Base-by-base conservation (phyloP, 2,329 filamentous ascomycete genomes). In the Metarhizium humberi region DNA sequence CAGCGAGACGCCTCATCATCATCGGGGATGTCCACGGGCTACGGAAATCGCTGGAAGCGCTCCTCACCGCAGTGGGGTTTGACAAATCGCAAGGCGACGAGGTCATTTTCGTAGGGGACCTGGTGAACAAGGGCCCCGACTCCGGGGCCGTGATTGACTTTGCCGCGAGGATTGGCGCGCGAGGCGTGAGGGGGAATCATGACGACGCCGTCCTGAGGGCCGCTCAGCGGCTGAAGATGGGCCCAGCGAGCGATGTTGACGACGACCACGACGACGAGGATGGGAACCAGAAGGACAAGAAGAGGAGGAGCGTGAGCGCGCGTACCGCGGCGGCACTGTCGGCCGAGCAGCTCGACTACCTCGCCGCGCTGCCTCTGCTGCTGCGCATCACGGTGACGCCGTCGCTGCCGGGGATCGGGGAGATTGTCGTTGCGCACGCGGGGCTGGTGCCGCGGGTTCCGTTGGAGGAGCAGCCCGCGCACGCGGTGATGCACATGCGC, bases 21-120 rank as follows among this genome's bases (percentile, higher is more conserved):
- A 77, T 96, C 32, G 92, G 92, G 50, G 92, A 96, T 71, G 88
- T 96, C 1, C 92, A 96, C 71, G 92, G 92, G 13, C 91, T 91
- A 70, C 81, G 80, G 58, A 66, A 79, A 8, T 81, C 90, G 58
- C 73, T 88, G 67, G 70, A 75, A 64, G 67, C 75, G 14, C 75
- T 96, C 5, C 75, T 96, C 8, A 66, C 77, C 4, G 85, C 89
- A 63, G 73, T 87, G 13, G 68, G 75, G n/a, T 91, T 90, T 67
- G 69, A 84, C 52, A 61, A 18, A 6, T 7, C 29, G 0, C 50
- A 57, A 10, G 60, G 60, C 3, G 91, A 94, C 66, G 86, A 90
- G 62, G 73, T 94, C 10, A 75, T 94, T 3, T 76, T 92, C 43
- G 78, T 82, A 0, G 90, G 90, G 42, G 88, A 94, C 66, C 75